Evolutionary conservation across 306 rosid species (phyloP).

Genomic region (Rosa lucieae): DNA sequence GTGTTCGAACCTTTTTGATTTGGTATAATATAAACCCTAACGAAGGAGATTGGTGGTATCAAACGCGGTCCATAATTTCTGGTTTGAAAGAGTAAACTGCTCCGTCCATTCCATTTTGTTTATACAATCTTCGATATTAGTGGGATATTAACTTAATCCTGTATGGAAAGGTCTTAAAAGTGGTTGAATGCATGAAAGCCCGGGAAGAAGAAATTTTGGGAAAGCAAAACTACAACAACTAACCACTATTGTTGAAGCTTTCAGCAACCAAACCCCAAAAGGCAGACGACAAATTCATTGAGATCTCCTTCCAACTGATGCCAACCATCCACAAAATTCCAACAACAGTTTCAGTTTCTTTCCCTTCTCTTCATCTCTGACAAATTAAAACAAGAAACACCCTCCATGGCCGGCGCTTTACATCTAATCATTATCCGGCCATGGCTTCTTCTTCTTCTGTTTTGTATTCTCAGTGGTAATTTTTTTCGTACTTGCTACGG

Average conservation of each 20-base stretch:
- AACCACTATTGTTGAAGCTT: slow-evolving; percentile 53
- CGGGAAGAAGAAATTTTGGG: background rate
- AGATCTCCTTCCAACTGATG: slow-evolving; percentile 15
- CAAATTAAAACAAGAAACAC: background rate
- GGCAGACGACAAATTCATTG: slow-evolving; percentile 29
- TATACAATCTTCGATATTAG: background rate
- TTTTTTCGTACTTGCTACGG: slow-evolving; percentile 28
- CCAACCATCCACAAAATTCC: slow-evolving; percentile 20
- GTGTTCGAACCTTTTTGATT: background rate
- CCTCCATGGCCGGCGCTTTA: slow-evolving; percentile 38
- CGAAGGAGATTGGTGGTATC: background rate
- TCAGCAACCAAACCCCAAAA: slow-evolving; percentile 49
- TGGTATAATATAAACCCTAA: background rate
- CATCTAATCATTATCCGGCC: slow-evolving; percentile 23
- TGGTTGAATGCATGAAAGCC: slow-evolving; percentile 20
- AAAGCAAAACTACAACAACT: slow-evolving; percentile 14
- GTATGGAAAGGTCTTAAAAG: slow-evolving; percentile 29
- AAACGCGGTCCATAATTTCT: slow-evolving; percentile 3
- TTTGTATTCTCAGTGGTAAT: slow-evolving; percentile 10
- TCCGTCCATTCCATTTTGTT: background rate
- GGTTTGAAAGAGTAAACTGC: slow-evolving; percentile 4
- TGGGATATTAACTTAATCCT: background rate
- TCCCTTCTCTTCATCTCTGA: slow-evolving; percentile 7
- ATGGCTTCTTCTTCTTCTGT: slow-evolving; percentile 30
- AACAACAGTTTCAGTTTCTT: slow-evolving; percentile 26